Evolutionary conservation across 1,284 basidiomycete species (phyloP).

Genomic region (Cutaneotrichosporon cavernicola): DNA sequence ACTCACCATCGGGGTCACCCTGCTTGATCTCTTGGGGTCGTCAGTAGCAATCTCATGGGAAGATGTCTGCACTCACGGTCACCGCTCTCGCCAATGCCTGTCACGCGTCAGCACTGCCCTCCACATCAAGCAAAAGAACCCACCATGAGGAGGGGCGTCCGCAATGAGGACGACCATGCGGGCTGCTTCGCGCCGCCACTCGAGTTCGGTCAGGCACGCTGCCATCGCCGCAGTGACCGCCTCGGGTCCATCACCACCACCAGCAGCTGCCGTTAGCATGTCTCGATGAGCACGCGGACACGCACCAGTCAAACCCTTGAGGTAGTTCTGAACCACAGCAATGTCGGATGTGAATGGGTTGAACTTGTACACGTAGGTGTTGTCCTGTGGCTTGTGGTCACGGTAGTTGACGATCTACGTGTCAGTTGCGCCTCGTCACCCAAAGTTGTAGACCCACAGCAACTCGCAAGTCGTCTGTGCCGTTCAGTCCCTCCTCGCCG

Average conservation of each 20-base stretch:
- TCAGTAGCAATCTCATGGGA: constrained; percentile 14
- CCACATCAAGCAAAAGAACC: constrained; percentile 31
- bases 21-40: constrained; percentile 68
- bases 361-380: constrained; percentile 87
- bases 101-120: neutral
- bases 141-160: constrained; percentile 91
- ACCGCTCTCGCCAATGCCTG: constrained; percentile 50
- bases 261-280: constrained; percentile 67
- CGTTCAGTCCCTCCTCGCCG: constrained; percentile 84
- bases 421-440: neutral
- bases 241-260: constrained; percentile 97
- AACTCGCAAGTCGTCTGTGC: constrained; percentile 82
- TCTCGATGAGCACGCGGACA: neutral
- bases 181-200: constrained; percentile 85
- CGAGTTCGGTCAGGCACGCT: constrained; percentile 75
- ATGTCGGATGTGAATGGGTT: constrained; percentile 94
- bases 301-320: constrained; percentile 59
- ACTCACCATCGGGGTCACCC: constrained; percentile 74
- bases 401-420: constrained; percentile 69
- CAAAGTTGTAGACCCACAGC: constrained; percentile 58
- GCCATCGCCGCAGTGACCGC: constrained; percentile 92
- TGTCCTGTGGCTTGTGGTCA: constrained; percentile 93
- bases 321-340: constrained; percentile 76
- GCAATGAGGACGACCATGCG: constrained; percentile 96
- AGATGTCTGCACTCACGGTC: constrained; percentile 39